Evolutionary conservation across 2,329 filamentous ascomycete genomes (phyloP).

Genomic region (Hymenoscyphus salicellus): DNA sequence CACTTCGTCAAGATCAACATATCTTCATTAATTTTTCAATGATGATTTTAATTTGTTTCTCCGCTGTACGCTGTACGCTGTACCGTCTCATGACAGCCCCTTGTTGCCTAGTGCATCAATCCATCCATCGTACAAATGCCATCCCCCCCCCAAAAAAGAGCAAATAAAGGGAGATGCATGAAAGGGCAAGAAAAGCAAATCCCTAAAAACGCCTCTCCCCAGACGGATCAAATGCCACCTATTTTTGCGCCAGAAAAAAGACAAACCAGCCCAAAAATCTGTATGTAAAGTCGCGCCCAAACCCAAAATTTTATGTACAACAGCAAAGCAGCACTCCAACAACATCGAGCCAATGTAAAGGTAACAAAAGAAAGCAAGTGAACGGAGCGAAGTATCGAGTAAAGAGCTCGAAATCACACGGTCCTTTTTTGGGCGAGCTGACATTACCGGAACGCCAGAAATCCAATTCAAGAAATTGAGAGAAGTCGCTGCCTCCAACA

Average conservation of each 20-base stretch:
- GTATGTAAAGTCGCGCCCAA: neutral
- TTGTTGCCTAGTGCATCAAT: slow-evolving; percentile 9
- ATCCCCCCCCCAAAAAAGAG: neutral
- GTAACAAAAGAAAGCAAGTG: neutral
- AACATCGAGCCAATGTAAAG: neutral
- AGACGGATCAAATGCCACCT: neutral
- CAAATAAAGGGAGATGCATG: neutral
- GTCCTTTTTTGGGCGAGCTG: neutral
- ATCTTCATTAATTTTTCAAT: neutral
- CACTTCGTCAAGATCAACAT: neutral
- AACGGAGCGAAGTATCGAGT: neutral
- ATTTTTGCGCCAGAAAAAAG: slow-evolving; percentile 1
- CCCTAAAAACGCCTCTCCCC: slow-evolving; percentile 6
- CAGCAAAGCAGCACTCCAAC: slow-evolving; percentile 1
- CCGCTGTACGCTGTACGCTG: neutral
- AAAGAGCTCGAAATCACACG: neutral
- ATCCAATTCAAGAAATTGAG: neutral
- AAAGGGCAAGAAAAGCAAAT: neutral
- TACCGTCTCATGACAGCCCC: neutral
- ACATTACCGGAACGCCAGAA: slow-evolving; percentile 6
- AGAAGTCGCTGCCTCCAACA: neutral
- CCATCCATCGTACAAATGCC: slow-evolving; percentile 13
- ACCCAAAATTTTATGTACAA: slow-evolving; percentile 11
- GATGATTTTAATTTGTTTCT: slow-evolving; percentile 1
- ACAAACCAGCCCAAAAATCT: neutral